phyloP scores from a whole-genome alignment of 2,329 filamentous ascomycete species.

The Colletotrichum lini region DNA sequence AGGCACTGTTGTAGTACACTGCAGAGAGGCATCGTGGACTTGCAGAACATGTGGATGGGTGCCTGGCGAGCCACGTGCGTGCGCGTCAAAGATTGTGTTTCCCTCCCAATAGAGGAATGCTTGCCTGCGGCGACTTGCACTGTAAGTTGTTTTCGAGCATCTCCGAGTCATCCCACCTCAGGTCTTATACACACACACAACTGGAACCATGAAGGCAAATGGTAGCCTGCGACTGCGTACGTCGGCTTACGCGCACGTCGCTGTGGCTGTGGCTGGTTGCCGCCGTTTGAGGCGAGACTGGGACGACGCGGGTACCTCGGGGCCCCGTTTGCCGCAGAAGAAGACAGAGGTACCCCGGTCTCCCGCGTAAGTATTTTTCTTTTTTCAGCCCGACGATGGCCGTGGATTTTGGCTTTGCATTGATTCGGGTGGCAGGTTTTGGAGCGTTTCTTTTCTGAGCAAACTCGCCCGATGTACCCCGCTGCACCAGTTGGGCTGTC shows the following conservation, averaged over 20 bases:
- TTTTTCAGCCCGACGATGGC: conserved; percentile 7
- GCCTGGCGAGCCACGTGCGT: conserved; percentile 25
- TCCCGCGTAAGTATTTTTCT: conserved; percentile 23
- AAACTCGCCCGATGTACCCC: neutral
- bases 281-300: neutral
- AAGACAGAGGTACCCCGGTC: neutral
- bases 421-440: conserved; percentile 27
- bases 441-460: neutral
- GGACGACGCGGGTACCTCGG: neutral
- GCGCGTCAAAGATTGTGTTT: neutral
- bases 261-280: conserved; percentile 49
- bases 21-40: neutral
- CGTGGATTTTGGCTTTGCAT: neutral
- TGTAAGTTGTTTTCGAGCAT: neutral
- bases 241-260: conserved; percentile 48
- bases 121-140: neutral
- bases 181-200: neutral
- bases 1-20: neutral
- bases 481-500: neutral
- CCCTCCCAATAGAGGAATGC: neutral
- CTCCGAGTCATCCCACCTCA: neutral
- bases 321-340: neutral
- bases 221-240: conserved; percentile 14
- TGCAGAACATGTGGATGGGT: conserved; percentile 6
- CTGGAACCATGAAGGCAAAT: neutral